Evolutionary conservation across 139 green algal species (phyloP).

Genomic region (Coccomyxa sp.): DNA sequence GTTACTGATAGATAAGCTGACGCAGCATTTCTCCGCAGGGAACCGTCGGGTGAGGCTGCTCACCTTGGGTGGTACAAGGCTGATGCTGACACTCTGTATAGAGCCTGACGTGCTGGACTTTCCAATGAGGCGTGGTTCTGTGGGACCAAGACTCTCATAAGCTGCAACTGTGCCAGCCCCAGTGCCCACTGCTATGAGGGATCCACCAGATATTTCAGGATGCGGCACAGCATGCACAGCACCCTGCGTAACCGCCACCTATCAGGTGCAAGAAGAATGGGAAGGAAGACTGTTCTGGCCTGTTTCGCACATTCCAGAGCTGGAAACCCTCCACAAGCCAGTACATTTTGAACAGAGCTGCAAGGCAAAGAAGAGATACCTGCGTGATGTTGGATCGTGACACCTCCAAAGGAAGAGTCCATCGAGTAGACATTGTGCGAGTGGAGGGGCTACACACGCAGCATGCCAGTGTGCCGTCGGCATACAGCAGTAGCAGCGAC

Average conservation of each 20-base stretch:
- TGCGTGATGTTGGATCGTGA: no score
- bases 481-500: conserved; percentile 11
- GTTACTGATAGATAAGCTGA: no score
- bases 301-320: no score
- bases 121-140: not conserved
- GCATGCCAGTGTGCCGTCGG: conserved; percentile 15
- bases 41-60: no score
- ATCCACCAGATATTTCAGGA: not conserved
- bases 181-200: conserved; percentile 16
- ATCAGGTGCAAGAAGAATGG: no score
- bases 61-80: not conserved
- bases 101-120: not conserved
- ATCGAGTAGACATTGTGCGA: conserved; percentile 5
- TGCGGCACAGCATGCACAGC: conserved; percentile 5
- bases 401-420: conserved; percentile 9
- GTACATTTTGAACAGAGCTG: no score
- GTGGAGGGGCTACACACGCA: not conserved
- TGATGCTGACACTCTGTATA: not conserved
- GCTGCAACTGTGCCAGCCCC: conserved; percentile 9
- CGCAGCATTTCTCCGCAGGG: no score
- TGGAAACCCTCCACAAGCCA: no score
- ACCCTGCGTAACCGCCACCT: not conserved
- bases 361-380: no score
- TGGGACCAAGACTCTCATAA: conserved; percentile 4
- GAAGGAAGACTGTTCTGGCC: no score